phyloP scores from a whole-genome alignment of 306 rosid genomes.

The Rubus parviflorus region DNA sequence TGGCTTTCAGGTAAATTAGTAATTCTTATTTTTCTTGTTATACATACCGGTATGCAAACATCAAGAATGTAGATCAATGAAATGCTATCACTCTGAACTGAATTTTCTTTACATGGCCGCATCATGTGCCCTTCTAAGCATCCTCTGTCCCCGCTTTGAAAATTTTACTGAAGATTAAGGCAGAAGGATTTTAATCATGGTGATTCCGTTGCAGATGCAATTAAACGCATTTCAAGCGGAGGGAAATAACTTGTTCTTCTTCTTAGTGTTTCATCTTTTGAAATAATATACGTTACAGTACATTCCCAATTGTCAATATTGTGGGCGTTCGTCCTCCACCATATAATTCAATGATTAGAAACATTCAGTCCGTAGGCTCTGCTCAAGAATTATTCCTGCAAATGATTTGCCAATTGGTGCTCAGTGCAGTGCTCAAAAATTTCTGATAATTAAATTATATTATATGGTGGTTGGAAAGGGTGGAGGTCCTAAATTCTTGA shows the following conservation, averaged over 20 bases:
- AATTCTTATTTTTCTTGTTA: neutral
- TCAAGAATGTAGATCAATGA: constrained; percentile 10
- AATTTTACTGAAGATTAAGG: neutral
- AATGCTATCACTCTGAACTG: constrained; percentile 3
- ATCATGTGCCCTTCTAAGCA: constrained; percentile 6
- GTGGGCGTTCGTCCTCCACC: neutral
- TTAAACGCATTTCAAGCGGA: neutral
- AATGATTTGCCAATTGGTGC: neutral
- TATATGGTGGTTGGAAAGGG: no score
- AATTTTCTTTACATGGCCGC: constrained; percentile 16
- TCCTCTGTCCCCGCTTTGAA: neutral
- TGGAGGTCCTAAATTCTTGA: neutral
- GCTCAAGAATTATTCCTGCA: no score
- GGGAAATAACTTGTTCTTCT: neutral
- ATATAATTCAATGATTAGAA: neutral
- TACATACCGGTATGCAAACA: constrained; percentile 12
- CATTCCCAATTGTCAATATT: no score
- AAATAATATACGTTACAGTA: no score
- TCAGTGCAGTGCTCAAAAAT: neutral
- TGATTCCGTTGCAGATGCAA: no score
- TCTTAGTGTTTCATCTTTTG: no score
- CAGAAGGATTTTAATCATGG: constrained; percentile 16
- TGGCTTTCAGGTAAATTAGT: constrained; percentile 75
- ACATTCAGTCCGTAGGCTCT: neutral
- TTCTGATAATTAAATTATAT: no score